Evolutionary conservation across 1,284 basidiomycete genomes (phyloP), one percentile per base, ranked within the genome.

Genomic region (Pseudozyma tsukubaensis): DNA sequence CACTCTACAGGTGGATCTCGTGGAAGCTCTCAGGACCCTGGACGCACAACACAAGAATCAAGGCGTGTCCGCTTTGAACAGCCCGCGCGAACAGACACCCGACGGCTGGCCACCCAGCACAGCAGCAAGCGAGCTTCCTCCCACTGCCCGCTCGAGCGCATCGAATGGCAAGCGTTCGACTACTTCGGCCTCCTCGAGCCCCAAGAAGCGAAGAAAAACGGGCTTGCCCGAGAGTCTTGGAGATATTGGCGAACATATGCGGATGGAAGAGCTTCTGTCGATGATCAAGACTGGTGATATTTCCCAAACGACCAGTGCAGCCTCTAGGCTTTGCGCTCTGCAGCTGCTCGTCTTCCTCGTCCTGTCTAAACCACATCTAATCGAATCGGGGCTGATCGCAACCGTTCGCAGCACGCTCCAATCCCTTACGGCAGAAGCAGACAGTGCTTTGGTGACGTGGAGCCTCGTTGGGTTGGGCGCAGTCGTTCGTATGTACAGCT

Each of bases 261-360:
- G 50, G 49, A 7, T 64, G 0, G 2, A 12, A 12, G 50, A 57
- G 9, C 32, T 70, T n/a, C 42, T 70, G 21, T 24, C 37, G 13
- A 50, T 24, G 19, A 18, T 64, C 57, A 43, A 52, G 2, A 32
- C 13, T 3, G 16, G 18, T 10, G 52, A 45, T 14, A 18, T 49
- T 3, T n/a, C 67, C 1, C 29, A 40, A 4, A 24, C 19, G 9
- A 16, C n/a, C 4, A 42, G 57, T 14, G 39, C 29, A 34, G 44
- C 50, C 29, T 45, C 53, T 1, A 59, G 53, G 34, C 49, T 70
- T 1, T 44, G 50, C n/a, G 53, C 61, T n/a, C 43, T 70, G 4
- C 67, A 70, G 19, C 40, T 70, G n/a, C 49, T 70, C 45, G 45
- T 36, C 1, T 60, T 70, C 34, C 37, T 70, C 12, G 21, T 60